A percentile compares a stretch with the other conserved stretches of the same genome.
phyloP scores from a whole-genome alignment of 2,329 filamentous ascomycete species.

The Diplodia seriata region DNA sequence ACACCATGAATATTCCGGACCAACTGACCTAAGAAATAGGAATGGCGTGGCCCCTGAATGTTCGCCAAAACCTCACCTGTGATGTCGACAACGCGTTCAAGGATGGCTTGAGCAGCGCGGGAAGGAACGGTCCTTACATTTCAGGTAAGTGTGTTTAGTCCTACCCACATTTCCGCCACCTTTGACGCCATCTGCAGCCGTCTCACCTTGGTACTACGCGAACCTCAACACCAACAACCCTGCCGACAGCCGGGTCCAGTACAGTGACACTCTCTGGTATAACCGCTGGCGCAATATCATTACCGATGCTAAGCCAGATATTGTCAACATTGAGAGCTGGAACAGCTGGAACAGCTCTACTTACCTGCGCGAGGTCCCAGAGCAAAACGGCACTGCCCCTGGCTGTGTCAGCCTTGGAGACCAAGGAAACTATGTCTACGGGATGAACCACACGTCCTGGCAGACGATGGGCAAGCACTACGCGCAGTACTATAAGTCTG shows the following conservation, averaged over 20 bases:
- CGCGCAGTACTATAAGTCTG: slow-evolving; percentile 47
- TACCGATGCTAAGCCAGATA: slow-evolving; percentile 45
- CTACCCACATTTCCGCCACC: slow-evolving; percentile 13
- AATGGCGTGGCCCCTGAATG: slow-evolving; percentile 16
- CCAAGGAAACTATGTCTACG: slow-evolving; percentile 46
- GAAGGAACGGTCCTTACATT: slow-evolving; percentile 48
- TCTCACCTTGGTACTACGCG: slow-evolving; percentile 52
- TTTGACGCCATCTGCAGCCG: slow-evolving; percentile 37
- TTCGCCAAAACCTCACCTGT: slow-evolving; percentile 19
- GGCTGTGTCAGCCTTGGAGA: slow-evolving; percentile 35
- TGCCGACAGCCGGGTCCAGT: slow-evolving; percentile 43
- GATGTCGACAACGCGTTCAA: slow-evolving; percentile 46
- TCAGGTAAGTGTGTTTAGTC: slow-evolving; percentile 42
- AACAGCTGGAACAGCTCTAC: slow-evolving; percentile 51
- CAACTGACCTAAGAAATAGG: neutral
- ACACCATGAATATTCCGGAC: neutral
- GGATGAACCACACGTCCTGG: slow-evolving; percentile 48
- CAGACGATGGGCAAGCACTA: slow-evolving; percentile 50
- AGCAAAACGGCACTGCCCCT: slow-evolving; percentile 39
- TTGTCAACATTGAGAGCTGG: slow-evolving; percentile 50
- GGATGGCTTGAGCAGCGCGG: slow-evolving; percentile 43
- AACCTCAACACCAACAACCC: slow-evolving; percentile 46
- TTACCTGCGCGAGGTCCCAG: slow-evolving; percentile 49
- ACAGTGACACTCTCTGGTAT: slow-evolving; percentile 48
- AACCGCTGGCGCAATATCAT: slow-evolving; percentile 40